Evolutionary conservation across 2,329 filamentous ascomycete species (phyloP), one percentile per base, ranked within the genome.

Genomic region (Aspergillus floridensis): DNA sequence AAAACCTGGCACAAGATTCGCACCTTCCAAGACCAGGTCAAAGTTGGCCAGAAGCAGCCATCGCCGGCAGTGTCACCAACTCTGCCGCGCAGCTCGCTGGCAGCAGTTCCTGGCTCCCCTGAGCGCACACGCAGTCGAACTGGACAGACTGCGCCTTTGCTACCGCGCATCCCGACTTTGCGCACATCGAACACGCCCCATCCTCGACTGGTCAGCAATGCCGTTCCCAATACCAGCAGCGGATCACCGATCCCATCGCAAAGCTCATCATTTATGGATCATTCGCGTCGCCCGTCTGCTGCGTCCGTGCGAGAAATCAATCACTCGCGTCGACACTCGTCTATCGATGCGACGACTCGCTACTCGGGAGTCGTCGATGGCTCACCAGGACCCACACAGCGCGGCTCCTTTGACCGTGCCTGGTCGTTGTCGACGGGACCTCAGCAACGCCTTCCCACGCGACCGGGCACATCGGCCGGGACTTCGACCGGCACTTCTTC

Each of bases 1-100:
- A 96, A 96, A 75, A 96, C 93, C 2, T 98, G 93, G 93, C 92
- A 97, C 76, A 96, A 95, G 76, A 93, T 98, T 74, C 96, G 96
- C 76, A 82, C 86, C 3, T 83, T 98, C 63, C 93, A 98, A 72
- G 91, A 96, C 69, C 92, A 97, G 74, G 88, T 95, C 47, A 88
- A 85, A 63, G 83, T 84, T 49, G 76, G 85, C 77, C 68, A 86
- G 77, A 77, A 72, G 59, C 72, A 70, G 12, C 38, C 14, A 44
- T 44, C 38, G 38, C 38, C 38, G 38, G 38, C 38, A 44, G 38
- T 44, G 16, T 44, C 38, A 66, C 66, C 60, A n/a, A 62, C 64
- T 19, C 57, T 58, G 31, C 54, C 62, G 7, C 70, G 72, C 60
- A 65, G 70, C 49, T 75, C 73, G 21, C 58, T 68, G 22, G 77